phyloP scores from a whole-genome alignment of 495 filamentous ascomycete species.

The Rhypophila decipiens region DNA sequence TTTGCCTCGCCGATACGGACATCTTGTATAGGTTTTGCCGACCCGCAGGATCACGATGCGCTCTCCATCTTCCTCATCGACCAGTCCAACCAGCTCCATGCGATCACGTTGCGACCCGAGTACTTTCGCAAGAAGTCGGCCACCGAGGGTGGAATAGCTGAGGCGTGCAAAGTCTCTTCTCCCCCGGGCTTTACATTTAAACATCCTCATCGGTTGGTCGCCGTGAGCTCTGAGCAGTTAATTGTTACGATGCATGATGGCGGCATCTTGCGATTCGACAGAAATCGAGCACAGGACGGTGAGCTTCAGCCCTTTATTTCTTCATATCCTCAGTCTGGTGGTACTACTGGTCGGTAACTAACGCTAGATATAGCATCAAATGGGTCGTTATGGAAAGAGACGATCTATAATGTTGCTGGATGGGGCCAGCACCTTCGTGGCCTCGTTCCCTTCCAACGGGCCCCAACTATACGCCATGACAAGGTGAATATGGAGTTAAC shows the following conservation, averaged over 20 bases:
- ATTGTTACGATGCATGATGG: conserved; percentile 81
- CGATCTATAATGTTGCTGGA: conserved; percentile 68
- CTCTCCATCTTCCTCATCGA: conserved; percentile 79
- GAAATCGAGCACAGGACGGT: conserved; percentile 62
- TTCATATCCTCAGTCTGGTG: neutral
- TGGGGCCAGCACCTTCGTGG: conserved; percentile 70
- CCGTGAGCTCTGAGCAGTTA: conserved; percentile 63
- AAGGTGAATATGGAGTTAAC: conserved; percentile 61
- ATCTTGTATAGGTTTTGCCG: conserved; percentile 72
- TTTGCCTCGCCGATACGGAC: conserved; percentile 67
- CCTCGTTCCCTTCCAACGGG: conserved; percentile 62
- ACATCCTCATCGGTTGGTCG: conserved; percentile 72
- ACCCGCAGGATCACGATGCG: conserved; percentile 69
- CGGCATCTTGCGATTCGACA: conserved; percentile 65
- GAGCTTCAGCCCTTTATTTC: too few relatives aligned
- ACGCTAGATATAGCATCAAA: conserved; percentile 29
- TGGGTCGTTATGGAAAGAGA: conserved; percentile 61
- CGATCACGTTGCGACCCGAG: conserved; percentile 70
- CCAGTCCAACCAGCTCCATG: conserved; percentile 67
- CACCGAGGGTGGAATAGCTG: conserved; percentile 61
- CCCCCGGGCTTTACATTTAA: conserved; percentile 71
- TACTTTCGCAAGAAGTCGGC: conserved; percentile 64
- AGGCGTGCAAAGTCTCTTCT: conserved; percentile 68
- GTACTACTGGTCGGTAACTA: neutral
- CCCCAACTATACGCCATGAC: conserved; percentile 57